Base-by-base conservation (phyloP, 2,329 filamentous ascomycete genomes). In the Pyrenophora teres region DNA sequence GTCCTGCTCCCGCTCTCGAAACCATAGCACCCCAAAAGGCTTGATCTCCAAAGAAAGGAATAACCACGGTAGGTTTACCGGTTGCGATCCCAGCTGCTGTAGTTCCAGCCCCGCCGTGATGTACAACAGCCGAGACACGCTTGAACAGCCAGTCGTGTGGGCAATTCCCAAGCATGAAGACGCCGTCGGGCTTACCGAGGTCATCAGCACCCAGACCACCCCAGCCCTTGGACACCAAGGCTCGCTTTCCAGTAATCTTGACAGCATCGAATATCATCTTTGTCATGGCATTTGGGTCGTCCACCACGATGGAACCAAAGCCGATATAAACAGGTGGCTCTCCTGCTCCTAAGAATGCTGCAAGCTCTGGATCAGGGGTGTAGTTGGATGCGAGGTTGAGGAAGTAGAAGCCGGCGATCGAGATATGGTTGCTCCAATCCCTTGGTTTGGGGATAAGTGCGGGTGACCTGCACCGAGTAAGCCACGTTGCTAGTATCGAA, bases 121-220 rank as follows among this genome's bases (percentile, higher is more conserved):
- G 92, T 4, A 94, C 88, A 1, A 96, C 91, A 37, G 85, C 87
- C 0, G 89, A 88, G 1, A 95, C 90, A 32, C 82, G 86, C 57
- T 90, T 81, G 72, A 96, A 96, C 0, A 96, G 76, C 91, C 91
- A 96, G 74, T 96, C 92, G 57, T 96, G 92, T 1, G 91, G 91
- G 38, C 87, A 86, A 64, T 93, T 94, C 9, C 89, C 90, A 32
- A 96, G 79, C 84, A 95, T 90, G 68, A 89, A 90, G 1, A 95
- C 85, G 3, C 85, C 84, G 2, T 91, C 84, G 0, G 90, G 90
- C n/a, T 91, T 68, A 1, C 27, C 85, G 78, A 62, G 62, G 21
- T 74, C 65, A 31, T 91, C 88, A 0, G 84, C 87, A 25, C 90
- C 91, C 6, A 96, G 79, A 0, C 90, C 90, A 41, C 91, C 90